A percentile compares a stretch with the other conserved stretches of the same genome.
Evolutionary conservation across 2,329 filamentous ascomycete species (phyloP).

Genomic region (Diaporthe caulivora): DNA sequence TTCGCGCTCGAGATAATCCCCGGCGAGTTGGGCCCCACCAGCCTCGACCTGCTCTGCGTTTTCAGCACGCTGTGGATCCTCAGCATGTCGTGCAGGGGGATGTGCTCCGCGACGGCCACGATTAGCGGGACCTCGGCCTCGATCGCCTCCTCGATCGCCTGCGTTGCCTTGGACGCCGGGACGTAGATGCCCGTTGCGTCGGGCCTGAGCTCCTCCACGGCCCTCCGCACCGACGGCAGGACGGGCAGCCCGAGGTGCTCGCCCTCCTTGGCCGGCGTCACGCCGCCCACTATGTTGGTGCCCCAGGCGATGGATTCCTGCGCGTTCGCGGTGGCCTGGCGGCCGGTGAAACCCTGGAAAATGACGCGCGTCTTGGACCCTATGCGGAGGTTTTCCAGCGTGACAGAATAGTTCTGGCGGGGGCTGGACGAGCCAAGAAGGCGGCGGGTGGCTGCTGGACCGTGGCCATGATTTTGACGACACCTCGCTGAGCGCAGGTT

Average conservation of each 20-base stretch:
- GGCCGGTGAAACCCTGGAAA: slow-evolving; percentile 40
- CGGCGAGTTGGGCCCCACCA: slow-evolving; percentile 85
- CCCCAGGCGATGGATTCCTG: slow-evolving; percentile 82
- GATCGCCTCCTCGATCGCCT: slow-evolving; percentile 83
- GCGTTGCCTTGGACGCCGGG: slow-evolving; percentile 78
- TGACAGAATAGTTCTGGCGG: slow-evolving; percentile 28
- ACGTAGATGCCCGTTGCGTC: slow-evolving; percentile 86
- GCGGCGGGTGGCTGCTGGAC: not conserved
- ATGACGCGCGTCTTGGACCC: slow-evolving; percentile 38
- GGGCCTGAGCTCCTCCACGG: slow-evolving; percentile 77
- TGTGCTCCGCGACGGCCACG: slow-evolving; percentile 84
- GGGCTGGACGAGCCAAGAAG: slow-evolving; percentile 14
- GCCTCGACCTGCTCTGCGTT: slow-evolving; percentile 77
- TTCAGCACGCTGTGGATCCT: slow-evolving; percentile 76
- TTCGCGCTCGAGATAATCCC: slow-evolving; percentile 84
- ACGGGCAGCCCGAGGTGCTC: slow-evolving; percentile 81
- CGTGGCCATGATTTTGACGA: not conserved
- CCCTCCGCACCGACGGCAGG: slow-evolving; percentile 75
- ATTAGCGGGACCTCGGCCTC: slow-evolving; percentile 83
- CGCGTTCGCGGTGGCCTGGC: slow-evolving; percentile 80
- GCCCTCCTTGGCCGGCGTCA: slow-evolving; percentile 77
- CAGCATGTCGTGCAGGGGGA: slow-evolving; percentile 82
- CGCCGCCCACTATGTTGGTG: slow-evolving; percentile 83
- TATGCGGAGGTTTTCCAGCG: slow-evolving; percentile 34
- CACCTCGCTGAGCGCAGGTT: slow-evolving; percentile 15